A percentile compares a stretch with the other conserved stretches of the same genome.
Conservation (phyloP, 2,329 filamentous ascomycete species). For the Decorospora gaudefroyi region DNA sequence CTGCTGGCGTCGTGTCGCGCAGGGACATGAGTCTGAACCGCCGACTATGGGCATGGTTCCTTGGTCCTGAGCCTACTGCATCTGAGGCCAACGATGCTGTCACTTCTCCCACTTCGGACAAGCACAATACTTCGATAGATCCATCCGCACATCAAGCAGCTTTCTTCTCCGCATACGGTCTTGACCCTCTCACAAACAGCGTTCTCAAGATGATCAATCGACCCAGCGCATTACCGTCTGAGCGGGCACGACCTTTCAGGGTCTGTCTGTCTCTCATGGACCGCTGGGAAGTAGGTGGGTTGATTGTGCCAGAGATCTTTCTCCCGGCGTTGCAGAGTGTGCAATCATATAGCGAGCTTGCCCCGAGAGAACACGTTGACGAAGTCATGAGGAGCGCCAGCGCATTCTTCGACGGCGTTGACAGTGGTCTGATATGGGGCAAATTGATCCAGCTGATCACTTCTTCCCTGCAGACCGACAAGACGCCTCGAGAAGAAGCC, state of each 20-base stretch:
- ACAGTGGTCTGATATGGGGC: conserved; percentile 89
- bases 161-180: conserved; percentile 82
- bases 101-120: conserved; percentile 52
- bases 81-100: conserved; percentile 41
- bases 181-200: conserved; percentile 73
- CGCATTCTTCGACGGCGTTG: conserved; percentile 96
- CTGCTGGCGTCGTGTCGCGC: conserved; percentile 82
- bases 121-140: conserved; percentile 54
- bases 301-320: conserved; percentile 87
- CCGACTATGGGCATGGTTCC: conserved; percentile 92
- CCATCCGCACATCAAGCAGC: conserved; percentile 54
- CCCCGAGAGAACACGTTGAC: conserved; percentile 71
- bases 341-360: conserved; percentile 69
- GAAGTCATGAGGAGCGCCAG: conserved; percentile 93
- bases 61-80: conserved; percentile 71
- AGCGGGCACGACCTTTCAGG: conserved; percentile 82
- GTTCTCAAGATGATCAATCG: conserved; percentile 75
- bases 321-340: conserved; percentile 82
- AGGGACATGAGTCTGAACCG: conserved; percentile 97
- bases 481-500: conserved; percentile 54
- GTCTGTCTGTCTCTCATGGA: conserved; percentile 97
- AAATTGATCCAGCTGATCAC: conserved; percentile 72
- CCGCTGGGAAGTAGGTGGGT: conserved; percentile 92
- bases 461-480: conserved; percentile 55
- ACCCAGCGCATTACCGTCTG: conserved; percentile 59